Evolutionary conservation across 345 rosid species (phyloP).

Genomic region (Raphanus sativus): DNA sequence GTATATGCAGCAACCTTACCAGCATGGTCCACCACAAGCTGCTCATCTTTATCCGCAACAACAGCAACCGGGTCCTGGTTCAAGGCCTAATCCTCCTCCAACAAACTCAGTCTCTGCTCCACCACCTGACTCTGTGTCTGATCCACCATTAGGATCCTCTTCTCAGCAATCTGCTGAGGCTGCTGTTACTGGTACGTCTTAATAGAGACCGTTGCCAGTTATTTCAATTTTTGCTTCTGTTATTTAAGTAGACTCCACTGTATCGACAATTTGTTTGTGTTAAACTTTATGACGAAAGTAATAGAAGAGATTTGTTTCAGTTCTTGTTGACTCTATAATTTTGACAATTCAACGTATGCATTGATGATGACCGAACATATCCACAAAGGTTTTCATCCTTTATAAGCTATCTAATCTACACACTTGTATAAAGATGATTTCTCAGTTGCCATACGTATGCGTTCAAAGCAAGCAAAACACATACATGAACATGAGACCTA

Average conservation of each 20-base stretch:
- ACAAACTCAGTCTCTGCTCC: conserved; percentile 25
- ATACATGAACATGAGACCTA: no score
- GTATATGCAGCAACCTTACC: conserved; percentile 59
- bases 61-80: conserved; percentile 27
- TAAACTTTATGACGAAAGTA: background rate
- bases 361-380: background rate
- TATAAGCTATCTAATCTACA: no score
- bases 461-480: no score
- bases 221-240: conserved; percentile 5
- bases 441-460: no score
- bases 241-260: background rate
- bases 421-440: no score
- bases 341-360: background rate
- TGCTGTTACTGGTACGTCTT: conserved; percentile 8
- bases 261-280: background rate
- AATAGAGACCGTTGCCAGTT: background rate
- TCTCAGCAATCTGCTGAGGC: conserved; percentile 4
- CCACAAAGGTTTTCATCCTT: no score
- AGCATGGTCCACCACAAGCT: conserved; percentile 42
- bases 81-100: conserved; percentile 29
- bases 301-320: background rate
- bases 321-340: background rate
- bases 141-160: conserved; percentile 21
- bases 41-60: conserved; percentile 44
- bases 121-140: conserved; percentile 10